phyloP scores from a whole-genome alignment of 2,329 filamentous ascomycete species.

The Ceratocystis harringtonii region DNA sequence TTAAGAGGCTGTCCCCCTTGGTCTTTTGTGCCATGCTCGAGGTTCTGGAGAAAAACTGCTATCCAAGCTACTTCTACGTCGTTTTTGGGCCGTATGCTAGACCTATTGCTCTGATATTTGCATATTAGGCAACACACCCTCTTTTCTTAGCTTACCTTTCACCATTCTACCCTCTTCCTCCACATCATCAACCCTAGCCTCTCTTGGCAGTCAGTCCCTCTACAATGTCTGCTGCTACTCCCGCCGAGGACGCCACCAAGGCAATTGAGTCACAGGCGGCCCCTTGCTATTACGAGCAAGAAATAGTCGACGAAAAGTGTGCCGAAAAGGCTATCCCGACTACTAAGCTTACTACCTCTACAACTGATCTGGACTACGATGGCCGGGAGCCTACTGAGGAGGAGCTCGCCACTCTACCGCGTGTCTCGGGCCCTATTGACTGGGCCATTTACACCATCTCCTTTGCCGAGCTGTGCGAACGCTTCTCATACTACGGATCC shows the following conservation, averaged over 20 bases:
- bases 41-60: not conserved
- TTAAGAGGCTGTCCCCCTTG: not conserved
- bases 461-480: conserved; percentile 60
- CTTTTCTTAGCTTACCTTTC: not conserved
- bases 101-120: not conserved
- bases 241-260: not conserved
- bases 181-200: not conserved
- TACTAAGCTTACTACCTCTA: not conserved
- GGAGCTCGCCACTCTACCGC: conserved; percentile 44
- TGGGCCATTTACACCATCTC: conserved; percentile 54
- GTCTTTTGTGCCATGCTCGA: not conserved
- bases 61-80: not conserved
- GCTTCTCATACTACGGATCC: conserved; percentile 64
- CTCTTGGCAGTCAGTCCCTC: not conserved
- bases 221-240: not conserved
- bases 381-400: conserved; percentile 42
- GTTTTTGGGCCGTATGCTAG: not conserved
- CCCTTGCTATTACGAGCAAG: not conserved
- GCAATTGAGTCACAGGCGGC: not conserved
- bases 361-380: conserved; percentile 20
- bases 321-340: conserved; percentile 16
- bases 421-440: conserved; percentile 49
- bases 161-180: not conserved
- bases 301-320: conserved; percentile 6
- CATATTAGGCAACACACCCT: not conserved